Base-by-base conservation (phyloP, 2,329 filamentous ascomycete species). In the Diaporthe caulivora region DNA sequence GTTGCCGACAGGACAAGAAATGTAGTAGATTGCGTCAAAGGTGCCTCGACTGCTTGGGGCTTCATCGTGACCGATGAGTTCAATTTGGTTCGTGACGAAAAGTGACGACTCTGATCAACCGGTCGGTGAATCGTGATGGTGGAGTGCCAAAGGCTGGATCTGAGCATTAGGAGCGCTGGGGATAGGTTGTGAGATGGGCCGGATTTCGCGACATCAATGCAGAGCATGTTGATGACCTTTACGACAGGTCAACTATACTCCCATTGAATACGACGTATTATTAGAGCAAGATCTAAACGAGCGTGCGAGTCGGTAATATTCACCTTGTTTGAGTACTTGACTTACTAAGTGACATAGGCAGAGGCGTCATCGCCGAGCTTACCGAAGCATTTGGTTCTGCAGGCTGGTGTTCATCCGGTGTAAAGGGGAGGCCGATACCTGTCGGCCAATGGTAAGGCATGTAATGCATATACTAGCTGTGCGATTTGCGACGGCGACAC, bases 201-300 rank as follows among this genome's bases (percentile, higher is more conserved):
- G 13, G 34, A 24, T 17, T 15, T 26, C 9, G n/a, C 13, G 6
- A 40, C 55, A 40, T n/a, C 15, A 40, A 17, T 15, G 11, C 10
- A 58, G 21, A 58, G 55, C 55, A 58, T 58, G 34, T 58, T 58
- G n/a, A 40, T 58, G 55, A 26, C 34, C n/a, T 51, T 24, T 3
- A 51, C 21, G 24, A 51, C n/a, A 40, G 34, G 18, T 17, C 13
- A 7, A 40, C 26, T 18, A 58, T 40, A 26, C 34, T 18, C 6
- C 6, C 1, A 58, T 58, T 10, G n/a, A n/a, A 18, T 26, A 18
- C 2, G 34, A 40, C 15, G 55, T 24, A 7, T 58, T 40, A 3
- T 18, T 9, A 17, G 15, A 18, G 55, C 13, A 9, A 40, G 8
- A 37, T 40, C 8, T 37, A 17, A 40, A 15, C 11, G 21, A 21